phyloP scores from a whole-genome alignment of 305 asterid species.

The Fraxinus paxiana region DNA sequence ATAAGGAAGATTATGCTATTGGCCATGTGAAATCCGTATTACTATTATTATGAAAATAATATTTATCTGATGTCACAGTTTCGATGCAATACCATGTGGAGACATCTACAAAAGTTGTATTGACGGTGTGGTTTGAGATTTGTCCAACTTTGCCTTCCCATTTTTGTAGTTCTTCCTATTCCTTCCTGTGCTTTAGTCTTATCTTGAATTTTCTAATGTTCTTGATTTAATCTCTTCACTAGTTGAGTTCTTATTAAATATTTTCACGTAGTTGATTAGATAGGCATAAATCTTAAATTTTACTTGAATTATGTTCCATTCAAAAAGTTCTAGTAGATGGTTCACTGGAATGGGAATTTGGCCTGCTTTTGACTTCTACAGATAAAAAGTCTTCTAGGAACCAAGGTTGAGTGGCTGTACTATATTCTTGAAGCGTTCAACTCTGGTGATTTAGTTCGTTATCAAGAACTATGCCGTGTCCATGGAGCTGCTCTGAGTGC shows the following conservation, averaged over 20 bases:
- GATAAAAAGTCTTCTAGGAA: slow-evolving; percentile 75
- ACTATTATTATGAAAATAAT: background rate
- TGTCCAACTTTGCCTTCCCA: background rate
- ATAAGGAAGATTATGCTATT: background rate
- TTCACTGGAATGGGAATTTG: background rate
- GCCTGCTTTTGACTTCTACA: slow-evolving; percentile 26
- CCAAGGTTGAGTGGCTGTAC: slow-evolving; percentile 86
- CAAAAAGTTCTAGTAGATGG: background rate
- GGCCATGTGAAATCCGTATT: background rate
- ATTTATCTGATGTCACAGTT: background rate
- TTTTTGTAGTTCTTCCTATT: background rate
- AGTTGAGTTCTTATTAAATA: background rate
- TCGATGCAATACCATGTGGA: background rate
- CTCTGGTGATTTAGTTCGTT: slow-evolving; percentile 72
- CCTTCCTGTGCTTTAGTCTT: background rate
- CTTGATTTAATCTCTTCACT: background rate
- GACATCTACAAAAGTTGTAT: background rate
- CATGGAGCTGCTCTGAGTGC: slow-evolving; percentile 74
- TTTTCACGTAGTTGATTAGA: slow-evolving; percentile 6
- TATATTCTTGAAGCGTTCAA: slow-evolving; percentile 88
- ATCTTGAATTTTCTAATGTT: background rate
- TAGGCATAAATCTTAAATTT: slow-evolving; percentile 1
- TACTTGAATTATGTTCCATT: background rate
- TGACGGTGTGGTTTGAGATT: background rate
- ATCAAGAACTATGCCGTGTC: slow-evolving; percentile 74